Evolutionary conservation across 108 stramenopile species (phyloP).

Genomic region (Nannochloropsis salina): DNA sequence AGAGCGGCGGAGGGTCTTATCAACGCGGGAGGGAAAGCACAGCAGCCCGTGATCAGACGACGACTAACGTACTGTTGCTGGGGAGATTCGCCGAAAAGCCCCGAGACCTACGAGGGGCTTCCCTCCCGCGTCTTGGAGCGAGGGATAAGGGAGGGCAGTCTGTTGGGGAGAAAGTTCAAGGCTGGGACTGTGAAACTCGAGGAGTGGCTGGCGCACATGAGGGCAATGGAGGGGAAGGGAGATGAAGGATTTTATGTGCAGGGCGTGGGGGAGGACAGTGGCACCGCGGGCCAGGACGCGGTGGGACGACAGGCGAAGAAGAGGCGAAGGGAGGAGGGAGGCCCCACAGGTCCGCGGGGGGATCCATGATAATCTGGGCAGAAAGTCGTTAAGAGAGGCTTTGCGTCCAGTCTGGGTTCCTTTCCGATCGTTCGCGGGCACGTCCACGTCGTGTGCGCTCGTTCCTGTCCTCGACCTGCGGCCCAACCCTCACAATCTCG

Average conservation of each 20-base stretch:
- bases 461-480: too few species aligned
- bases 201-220: conserved; percentile 3
- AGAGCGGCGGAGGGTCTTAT: too few species aligned
- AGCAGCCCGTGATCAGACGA: neutral
- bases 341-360: too few species aligned
- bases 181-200: neutral
- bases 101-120: neutral
- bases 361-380: too few species aligned
- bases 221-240: neutral
- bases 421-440: too few species aligned
- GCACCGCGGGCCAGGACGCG: neutral
- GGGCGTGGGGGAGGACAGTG: neutral
- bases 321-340: neutral
- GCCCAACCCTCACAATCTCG: too few species aligned
- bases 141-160: conserved; percentile 1
- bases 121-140: neutral
- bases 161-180: neutral
- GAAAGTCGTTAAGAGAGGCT: too few species aligned
- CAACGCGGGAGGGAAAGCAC: neutral
- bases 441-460: too few species aligned
- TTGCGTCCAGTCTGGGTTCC: too few species aligned
- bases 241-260: neutral
- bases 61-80: neutral
- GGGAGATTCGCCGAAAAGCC: conserved; percentile 19
- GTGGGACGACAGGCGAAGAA: neutral